These are phyloP conservation scores for Exserohilum rostratum DNA, from an alignment of 2,329 filamentous ascomycete genomes.

Conservation along the genomic window DNA sequence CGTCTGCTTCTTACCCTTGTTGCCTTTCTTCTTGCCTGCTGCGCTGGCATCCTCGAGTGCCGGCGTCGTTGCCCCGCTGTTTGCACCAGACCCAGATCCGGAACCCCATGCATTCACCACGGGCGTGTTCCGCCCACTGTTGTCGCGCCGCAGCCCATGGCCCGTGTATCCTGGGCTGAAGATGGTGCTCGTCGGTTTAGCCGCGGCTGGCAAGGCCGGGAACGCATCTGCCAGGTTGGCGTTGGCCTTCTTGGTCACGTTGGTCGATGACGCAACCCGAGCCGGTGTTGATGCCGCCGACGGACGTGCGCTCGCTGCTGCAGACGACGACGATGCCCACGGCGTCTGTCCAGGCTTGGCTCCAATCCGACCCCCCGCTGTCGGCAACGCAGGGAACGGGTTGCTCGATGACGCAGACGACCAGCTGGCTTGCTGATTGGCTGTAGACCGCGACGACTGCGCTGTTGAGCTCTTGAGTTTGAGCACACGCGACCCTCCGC, in stretches of 20 bases:
- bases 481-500: constrained; percentile 66
- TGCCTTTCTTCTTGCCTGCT: constrained; percentile 53
- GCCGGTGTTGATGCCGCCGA: constrained; percentile 50
- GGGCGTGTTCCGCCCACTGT: constrained; percentile 47
- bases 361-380: constrained; percentile 38
- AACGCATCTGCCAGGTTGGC: constrained; percentile 65
- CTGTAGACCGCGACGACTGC: constrained; percentile 67
- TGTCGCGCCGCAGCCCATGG: constrained; percentile 51
- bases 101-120: constrained; percentile 50
- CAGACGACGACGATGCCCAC: constrained; percentile 43
- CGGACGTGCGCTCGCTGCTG: constrained; percentile 37
- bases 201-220: constrained; percentile 79
- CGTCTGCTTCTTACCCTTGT: constrained; percentile 59
- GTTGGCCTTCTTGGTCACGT: constrained; percentile 32
- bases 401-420: constrained; percentile 52
- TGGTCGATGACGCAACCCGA: constrained; percentile 36
- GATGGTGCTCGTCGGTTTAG: constrained; percentile 67
- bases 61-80: constrained; percentile 31
- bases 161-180: constrained; percentile 59
- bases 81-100: constrained; percentile 28
- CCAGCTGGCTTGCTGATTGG: constrained; percentile 64
- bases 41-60: constrained; percentile 31
- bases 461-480: constrained; percentile 72
- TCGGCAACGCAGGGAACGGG: constrained; percentile 42
- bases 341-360: constrained; percentile 46